A percentile compares a stretch with the other conserved stretches of the same genome.
phyloP scores from a whole-genome alignment of 169 alveolate genomes.

The Plasmodium falciparum region DNA sequence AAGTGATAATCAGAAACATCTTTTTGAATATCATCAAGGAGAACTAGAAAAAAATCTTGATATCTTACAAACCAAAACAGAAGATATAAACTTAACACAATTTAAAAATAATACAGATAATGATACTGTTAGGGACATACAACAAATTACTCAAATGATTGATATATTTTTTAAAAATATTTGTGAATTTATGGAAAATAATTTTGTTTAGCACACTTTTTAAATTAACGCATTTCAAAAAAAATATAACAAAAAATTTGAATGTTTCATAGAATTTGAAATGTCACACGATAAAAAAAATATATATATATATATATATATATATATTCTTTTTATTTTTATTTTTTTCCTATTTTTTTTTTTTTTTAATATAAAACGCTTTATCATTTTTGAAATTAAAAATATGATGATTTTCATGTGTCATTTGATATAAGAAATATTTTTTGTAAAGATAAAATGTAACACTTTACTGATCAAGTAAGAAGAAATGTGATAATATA shows the following conservation, averaged over 20 bases:
- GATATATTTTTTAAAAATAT: constrained; percentile 41
- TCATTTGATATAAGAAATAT: too few species aligned
- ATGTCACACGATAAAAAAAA: neutral
- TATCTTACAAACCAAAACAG: constrained; percentile 49
- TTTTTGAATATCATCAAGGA: constrained; percentile 73
- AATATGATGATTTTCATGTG: too few species aligned
- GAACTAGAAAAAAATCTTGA: constrained; percentile 63
- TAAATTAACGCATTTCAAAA: neutral
- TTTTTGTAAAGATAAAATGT: too few species aligned
- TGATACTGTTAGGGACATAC: constrained; percentile 16
- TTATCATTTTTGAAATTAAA: too few species aligned
- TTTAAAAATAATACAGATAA: constrained; percentile 29
- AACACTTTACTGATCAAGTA: too few species aligned
- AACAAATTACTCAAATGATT: constrained; percentile 18
- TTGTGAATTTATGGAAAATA: constrained; percentile 28
- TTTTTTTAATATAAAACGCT: too few species aligned
- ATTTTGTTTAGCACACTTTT: neutral
- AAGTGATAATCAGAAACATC: constrained; percentile 24
- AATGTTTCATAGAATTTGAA: too few species aligned
- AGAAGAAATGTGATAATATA: too few species aligned
- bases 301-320: constrained; percentile 18
- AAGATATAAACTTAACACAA: constrained; percentile 33
- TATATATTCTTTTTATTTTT: neutral
- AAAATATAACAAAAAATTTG: too few species aligned
- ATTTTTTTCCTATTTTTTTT: too few species aligned